Evolutionary conservation across 2,329 filamentous ascomycete genomes (phyloP), one percentile per base, ranked within the genome.

Genomic region (Phoma sp.): DNA sequence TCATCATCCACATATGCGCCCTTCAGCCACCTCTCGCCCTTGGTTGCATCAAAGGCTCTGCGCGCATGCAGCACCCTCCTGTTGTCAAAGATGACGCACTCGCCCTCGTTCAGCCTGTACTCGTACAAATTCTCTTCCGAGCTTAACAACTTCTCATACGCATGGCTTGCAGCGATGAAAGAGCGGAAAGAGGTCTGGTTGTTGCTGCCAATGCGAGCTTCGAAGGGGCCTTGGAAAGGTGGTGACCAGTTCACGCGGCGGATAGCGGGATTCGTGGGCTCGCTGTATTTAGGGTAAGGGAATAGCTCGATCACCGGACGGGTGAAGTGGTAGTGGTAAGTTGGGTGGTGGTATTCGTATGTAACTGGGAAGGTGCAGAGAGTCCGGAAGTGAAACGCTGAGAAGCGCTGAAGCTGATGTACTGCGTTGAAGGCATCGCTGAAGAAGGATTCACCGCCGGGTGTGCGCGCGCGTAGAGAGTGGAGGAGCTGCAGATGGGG

Each of bases 31-130:
- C 93, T 81, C 57, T 86, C 83, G 0, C 90, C 90, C 6, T 82
- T 80, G 0, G 76, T 76, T 0, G 80, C 75, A 69, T 93, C 86
- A 74, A 98, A 98, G 27, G 86, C 84, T 13, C 80, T 83, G 4
- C 95, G 81, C 0, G 92, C 93, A 78, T 98, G 95, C 69, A 96
- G 75, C n/a, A 96, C 81, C 14, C 93, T 82, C 55, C 86, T 78
- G 70, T 98, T 98, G 71, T 96, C 89, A 70, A 99, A 98, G n/a
- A 99, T 82, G 10, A 93, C 92, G 70, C 91, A 96, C 68, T 96
- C 90, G 3, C 93, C 95, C 4, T 89, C 86, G 48, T 86, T 79
- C 73, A 97, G 79, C 74, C 88, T 88, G 54, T 88, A 80, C 78
- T 93, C 82, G 67, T 88, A 89, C 47, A 91, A 75, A 55, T 84